Evolutionary conservation across 257 asterid species (phyloP).

Genomic region (Penstemon davidsonii): DNA sequence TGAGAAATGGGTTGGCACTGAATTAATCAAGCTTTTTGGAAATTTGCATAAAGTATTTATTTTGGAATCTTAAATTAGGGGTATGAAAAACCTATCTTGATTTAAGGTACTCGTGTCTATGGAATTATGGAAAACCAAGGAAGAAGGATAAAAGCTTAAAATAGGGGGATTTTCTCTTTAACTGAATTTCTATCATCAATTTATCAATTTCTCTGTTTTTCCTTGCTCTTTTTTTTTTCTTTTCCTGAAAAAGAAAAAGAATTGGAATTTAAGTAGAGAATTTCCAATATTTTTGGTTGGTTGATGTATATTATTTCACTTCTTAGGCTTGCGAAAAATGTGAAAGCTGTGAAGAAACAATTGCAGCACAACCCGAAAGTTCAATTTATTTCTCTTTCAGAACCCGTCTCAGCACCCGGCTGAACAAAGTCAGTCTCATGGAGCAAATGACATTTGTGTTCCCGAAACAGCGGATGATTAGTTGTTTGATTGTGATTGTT

Average conservation of each 20-base stretch:
- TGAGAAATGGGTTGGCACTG: no score
- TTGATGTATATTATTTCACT: constrained; percentile 21
- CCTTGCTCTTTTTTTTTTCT: not conserved
- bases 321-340: constrained; percentile 72
- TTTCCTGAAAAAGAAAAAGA: not conserved
- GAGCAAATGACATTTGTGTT: no score
- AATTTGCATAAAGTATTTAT: not conserved
- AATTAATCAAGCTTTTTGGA: no score
- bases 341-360: constrained; percentile 85
- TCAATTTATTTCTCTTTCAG: constrained; percentile 30
- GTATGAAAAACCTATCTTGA: constrained; percentile 2
- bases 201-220: no score
- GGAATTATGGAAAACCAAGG: constrained; percentile 15
- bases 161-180: not conserved
- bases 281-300: constrained; percentile 19
- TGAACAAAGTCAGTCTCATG: no score
- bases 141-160: constrained; percentile 10
- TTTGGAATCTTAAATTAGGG: constrained; percentile 24
- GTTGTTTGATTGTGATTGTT: no score
- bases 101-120: not conserved
- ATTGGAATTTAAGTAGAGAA: not conserved
- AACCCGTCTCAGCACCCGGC: no score
- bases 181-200: constrained; percentile 2
- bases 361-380: constrained; percentile 92
- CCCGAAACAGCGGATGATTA: no score